Evolutionary conservation across 2,329 filamentous ascomycete genomes (phyloP), one percentile per base, ranked within the genome.

Genomic region (Teratosphaeriaceae sp.): DNA sequence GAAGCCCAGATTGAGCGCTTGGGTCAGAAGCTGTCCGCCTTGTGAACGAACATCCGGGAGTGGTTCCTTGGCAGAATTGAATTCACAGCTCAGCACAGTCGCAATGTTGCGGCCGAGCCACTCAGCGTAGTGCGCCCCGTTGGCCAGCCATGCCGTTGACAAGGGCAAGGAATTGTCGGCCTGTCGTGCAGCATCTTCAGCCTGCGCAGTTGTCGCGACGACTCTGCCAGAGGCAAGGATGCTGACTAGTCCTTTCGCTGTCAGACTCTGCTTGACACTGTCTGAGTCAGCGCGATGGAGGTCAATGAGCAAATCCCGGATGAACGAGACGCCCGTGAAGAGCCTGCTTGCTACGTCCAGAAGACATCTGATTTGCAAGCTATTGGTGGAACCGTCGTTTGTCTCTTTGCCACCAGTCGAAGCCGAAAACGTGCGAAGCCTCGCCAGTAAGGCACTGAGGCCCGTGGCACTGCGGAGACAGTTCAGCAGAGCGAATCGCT

Each of bases 391-490:
- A n/a, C n/a, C n/a, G n/a, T n/a, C n/a, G n/a, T n/a, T n/a, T n/a
- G n/a, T n/a, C n/a, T 37, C 16, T 6, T 4, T 11, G 12, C 15
- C n/a, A n/a, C 2, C 22, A 19, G 31, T 9, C 5, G 24, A 27
- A 13, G 15, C n/a, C 15, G 8, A 23, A 7, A 42, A 9, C 20
- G 33, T 16, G 13, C 78, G 80, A 22, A 94, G 66, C 41, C 83
- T 79, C n/a, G 80, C 73, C 8, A 88, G 62, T 21, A 89, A 60
- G n/a, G 85, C 84, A 48, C 88, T 90, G 23, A 95, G 63, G 0
- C 88, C 89, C 2, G 82, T 74, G 13, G 92, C 71, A 57, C 81
- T 95, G 44, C 74, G 74, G 4, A 98, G 67, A 56, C 81, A 86
- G 46, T 66, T 62, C 1, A 85, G 53, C 13, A 97, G 65, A 2